A percentile compares a stretch with the other conserved stretches of the same genome.
phyloP scores from a whole-genome alignment of 441 rosid species.

The Erodium moschatum region DNA sequence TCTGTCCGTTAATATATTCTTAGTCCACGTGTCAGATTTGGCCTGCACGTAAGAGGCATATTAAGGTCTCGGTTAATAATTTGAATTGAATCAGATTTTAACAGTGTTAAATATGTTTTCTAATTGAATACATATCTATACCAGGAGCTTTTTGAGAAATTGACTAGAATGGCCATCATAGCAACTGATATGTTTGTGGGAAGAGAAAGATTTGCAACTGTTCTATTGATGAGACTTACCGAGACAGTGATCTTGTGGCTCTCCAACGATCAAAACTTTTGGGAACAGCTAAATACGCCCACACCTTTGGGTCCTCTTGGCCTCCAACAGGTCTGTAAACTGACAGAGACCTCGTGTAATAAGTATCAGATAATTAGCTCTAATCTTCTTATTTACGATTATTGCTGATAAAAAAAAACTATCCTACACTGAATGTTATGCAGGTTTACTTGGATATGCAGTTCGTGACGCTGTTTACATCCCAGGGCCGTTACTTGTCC shows the following conservation, averaged over 20 bases:
- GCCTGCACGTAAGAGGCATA: too few species aligned
- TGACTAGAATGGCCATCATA: slow-evolving; percentile 70
- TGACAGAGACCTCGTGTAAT: slow-evolving; percentile 8
- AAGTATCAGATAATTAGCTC: slow-evolving; percentile 8
- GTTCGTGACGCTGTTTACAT: slow-evolving; percentile 83
- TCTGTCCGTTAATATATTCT: too few species aligned
- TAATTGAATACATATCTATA: not conserved
- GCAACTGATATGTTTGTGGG: slow-evolving; percentile 98
- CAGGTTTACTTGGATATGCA: slow-evolving; percentile 96
- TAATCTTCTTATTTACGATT: not conserved
- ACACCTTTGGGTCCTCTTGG: slow-evolving; percentile 87
- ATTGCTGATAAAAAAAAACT: too few species aligned
- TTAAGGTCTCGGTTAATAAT: too few species aligned
- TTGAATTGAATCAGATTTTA: not conserved
- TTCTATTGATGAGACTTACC: slow-evolving; percentile 83
- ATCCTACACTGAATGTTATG: slow-evolving; percentile 16
- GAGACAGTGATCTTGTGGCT: slow-evolving; percentile 96
- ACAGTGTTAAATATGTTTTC: not conserved
- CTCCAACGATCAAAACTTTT: slow-evolving; percentile 87
- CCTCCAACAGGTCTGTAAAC: slow-evolving; percentile 51
- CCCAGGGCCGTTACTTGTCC: slow-evolving; percentile 97
- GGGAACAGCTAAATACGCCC: slow-evolving; percentile 96
- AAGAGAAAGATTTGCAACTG: slow-evolving; percentile 87
- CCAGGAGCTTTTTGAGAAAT: slow-evolving; percentile 83
- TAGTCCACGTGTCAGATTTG: too few species aligned